A percentile compares a stretch with the other conserved stretches of the same genome.
These are phyloP conservation scores for Zizania palustris DNA, from an alignment of 202 grass and related monocot species.

Conservation along the genomic window DNA sequence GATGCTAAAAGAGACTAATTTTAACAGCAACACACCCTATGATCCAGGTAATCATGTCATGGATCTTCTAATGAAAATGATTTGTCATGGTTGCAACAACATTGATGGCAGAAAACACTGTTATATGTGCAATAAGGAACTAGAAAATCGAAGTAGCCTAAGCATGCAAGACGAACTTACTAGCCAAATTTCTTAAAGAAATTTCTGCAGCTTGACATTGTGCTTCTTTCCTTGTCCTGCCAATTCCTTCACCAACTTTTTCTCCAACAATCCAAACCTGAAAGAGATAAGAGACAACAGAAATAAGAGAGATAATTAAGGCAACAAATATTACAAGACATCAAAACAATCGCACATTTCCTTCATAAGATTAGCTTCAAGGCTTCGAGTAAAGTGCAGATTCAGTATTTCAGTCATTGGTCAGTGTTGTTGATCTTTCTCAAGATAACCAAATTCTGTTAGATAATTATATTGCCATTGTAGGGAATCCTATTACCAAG, in stretches of 20 bases:
- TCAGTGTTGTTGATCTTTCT: not conserved
- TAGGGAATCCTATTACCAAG: not conserved
- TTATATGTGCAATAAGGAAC: conserved; percentile 4
- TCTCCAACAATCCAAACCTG: conserved; percentile 97
- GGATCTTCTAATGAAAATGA: not conserved
- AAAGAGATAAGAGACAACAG: not conserved
- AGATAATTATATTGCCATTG: not conserved
- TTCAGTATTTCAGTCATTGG: not conserved
- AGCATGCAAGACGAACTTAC: conserved; percentile 55
- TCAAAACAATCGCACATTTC: not conserved
- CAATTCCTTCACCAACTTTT: conserved; percentile 83
- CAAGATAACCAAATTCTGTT: conserved; percentile 11
- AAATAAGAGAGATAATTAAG: conserved; percentile 9
- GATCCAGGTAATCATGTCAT: not conserved
- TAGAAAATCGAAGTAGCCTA: not conserved
- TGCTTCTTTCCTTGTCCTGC: conserved; percentile 92
- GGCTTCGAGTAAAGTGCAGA: not conserved
- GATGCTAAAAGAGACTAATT: conserved; percentile 23
- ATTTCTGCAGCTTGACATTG: conserved; percentile 72
- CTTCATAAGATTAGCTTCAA: conserved; percentile 8
- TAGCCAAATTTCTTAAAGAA: conserved; percentile 78
- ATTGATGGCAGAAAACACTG: conserved; percentile 7
- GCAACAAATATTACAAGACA: conserved; percentile 2
- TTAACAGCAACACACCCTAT: not conserved
- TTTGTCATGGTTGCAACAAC: conserved; percentile 4